A percentile compares a stretch with the other conserved stretches of the same genome.
phyloP scores from a whole-genome alignment of 1,284 basidiomycete genomes.

The Chiua sp. region DNA sequence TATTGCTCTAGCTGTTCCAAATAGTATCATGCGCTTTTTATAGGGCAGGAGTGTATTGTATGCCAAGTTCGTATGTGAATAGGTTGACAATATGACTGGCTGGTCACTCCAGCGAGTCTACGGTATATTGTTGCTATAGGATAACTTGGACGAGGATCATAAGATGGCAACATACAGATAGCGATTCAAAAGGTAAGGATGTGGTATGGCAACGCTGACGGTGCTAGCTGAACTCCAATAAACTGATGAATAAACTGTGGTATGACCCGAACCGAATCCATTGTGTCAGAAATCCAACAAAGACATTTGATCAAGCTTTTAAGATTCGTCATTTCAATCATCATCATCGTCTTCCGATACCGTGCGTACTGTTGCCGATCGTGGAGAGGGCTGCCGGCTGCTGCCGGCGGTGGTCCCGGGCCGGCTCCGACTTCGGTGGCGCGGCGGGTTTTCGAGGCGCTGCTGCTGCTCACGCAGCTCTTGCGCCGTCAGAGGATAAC shows the following conservation, averaged over 20 bases:
- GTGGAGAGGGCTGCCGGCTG: slow-evolving; percentile 22
- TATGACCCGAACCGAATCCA: slow-evolving; percentile 12
- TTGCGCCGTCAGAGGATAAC: slow-evolving; percentile 52
- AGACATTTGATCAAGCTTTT: not conserved
- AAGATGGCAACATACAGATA: not conserved
- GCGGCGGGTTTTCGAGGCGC: slow-evolving; percentile 33
- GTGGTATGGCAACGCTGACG: not conserved
- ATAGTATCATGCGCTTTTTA: not conserved
- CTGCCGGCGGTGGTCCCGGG: slow-evolving; percentile 10
- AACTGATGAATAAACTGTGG: slow-evolving; percentile 33
- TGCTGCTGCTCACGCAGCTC: slow-evolving; percentile 53
- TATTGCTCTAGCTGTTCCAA: slow-evolving; percentile 1
- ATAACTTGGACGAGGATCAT: too few species aligned
- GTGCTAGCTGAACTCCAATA: slow-evolving; percentile 18
- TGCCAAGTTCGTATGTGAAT: not conserved
- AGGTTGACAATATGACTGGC: too few species aligned
- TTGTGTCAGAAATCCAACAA: slow-evolving; percentile 1
- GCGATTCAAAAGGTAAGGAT: not conserved
- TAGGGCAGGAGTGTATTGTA: not conserved
- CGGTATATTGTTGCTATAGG: not conserved
- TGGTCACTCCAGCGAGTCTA: too few species aligned
- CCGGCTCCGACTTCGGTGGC: slow-evolving; percentile 29
- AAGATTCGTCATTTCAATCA: not conserved
- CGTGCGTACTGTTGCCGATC: slow-evolving; percentile 14
- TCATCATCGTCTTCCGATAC: slow-evolving; percentile 20